Conservation (phyloP, 1,284 basidiomycete species). For the Cutaneotrichosporon dermatis region DNA sequence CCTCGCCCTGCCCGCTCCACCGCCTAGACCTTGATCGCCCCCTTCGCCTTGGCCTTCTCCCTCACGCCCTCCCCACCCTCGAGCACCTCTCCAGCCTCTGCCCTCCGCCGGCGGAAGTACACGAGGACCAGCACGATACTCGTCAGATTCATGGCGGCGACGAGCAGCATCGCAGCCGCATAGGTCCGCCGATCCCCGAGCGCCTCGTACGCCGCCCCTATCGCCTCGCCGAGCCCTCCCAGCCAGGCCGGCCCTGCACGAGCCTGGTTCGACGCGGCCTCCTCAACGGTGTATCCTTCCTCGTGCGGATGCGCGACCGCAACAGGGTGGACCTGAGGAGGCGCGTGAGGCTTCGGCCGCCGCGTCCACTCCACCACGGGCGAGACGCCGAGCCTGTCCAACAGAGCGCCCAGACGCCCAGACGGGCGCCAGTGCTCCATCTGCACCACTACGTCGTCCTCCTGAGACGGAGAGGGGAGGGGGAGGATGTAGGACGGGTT, state of each 20-base stretch:
- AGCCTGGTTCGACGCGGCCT: no score
- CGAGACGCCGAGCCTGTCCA: not conserved
- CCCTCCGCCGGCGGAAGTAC: not conserved
- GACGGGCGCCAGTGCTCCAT: not conserved
- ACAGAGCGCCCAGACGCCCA: not conserved
- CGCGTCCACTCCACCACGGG: not conserved
- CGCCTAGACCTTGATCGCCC: no score
- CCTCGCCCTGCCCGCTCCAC: no score
- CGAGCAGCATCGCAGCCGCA: constrained; percentile 5
- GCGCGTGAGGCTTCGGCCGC: no score
- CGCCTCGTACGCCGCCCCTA: not conserved
- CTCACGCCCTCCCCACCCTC: not conserved
- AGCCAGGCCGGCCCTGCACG: no score
- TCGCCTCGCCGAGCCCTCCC: no score
- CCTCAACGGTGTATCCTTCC: no score
- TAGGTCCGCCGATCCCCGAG: constrained; percentile 6
- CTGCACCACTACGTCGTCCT: no score
- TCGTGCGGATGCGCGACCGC: no score
- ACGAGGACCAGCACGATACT: constrained; percentile 3
- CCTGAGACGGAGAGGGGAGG: not conserved
- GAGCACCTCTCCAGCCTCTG: not conserved
- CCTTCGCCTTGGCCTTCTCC: not conserved
- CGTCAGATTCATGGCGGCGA: constrained; percentile 7
- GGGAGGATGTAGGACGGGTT: not conserved
- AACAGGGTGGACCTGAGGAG: no score